Percentiles rank a stretch among this genome's conserved stretches.
phyloP scores from a whole-genome alignment of 1,284 basidiomycete species.

The Ustilago cynodontis region DNA sequence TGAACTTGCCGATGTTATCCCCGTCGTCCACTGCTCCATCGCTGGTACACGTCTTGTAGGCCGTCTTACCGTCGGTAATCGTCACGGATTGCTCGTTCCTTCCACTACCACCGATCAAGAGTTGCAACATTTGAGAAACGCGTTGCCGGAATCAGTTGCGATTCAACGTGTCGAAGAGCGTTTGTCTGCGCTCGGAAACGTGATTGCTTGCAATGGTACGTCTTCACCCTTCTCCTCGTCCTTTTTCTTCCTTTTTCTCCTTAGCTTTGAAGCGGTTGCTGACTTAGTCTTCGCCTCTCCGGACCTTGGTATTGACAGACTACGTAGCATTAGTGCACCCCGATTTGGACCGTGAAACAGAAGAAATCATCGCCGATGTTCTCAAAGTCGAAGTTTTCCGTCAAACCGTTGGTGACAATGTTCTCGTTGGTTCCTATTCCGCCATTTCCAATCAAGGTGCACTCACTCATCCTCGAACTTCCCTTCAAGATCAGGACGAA shows the following conservation, averaged over 20 bases:
- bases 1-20: slow-evolving; percentile 91
- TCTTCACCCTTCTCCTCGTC: background rate
- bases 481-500: slow-evolving; percentile 96
- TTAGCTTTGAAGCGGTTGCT: no score
- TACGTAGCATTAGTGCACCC: slow-evolving; percentile 73
- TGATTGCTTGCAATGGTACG: slow-evolving; percentile 94
- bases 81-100: slow-evolving; percentile 95
- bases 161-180: slow-evolving; percentile 98
- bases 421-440: slow-evolving; percentile 95
- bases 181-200: slow-evolving; percentile 94
- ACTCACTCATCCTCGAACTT: slow-evolving; percentile 96
- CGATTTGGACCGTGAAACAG: slow-evolving; percentile 97
- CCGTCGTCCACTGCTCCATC: slow-evolving; percentile 96
- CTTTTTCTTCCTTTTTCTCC: no score
- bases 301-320: no score
- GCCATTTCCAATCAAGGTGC: slow-evolving; percentile 96
- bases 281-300: no score
- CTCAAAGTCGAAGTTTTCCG: slow-evolving; percentile 99
- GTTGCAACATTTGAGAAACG: slow-evolving; percentile 95
- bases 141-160: slow-evolving; percentile 89
- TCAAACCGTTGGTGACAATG: slow-evolving; percentile 96
- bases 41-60: slow-evolving; percentile 95
- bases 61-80: slow-evolving; percentile 85
- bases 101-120: slow-evolving; percentile 97
- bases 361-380: slow-evolving; percentile 99